Base-by-base conservation (phyloP, 441 rosid genomes). In the Erodium chrysanthum region DNA sequence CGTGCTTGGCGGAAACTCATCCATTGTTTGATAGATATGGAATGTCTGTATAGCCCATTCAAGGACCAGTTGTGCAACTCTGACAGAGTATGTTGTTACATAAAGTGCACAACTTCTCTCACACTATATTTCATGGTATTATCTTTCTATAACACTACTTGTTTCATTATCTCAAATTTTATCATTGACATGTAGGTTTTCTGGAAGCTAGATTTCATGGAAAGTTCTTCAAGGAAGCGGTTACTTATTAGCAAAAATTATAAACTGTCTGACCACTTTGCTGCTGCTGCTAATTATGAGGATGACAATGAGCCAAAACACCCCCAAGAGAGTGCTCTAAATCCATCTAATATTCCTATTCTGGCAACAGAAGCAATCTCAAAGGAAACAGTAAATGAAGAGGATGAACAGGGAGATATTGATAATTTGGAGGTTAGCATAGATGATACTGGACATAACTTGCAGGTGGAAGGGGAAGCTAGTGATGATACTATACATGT, bases 181-280 rank as follows among this genome's bases (percentile, higher is more conserved):
- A 96, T 40, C 14, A 11, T 40, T 9, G 48, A 40, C 14, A 4
- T 40, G 14, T 12, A 40, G 99, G 73, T 92, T 74, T 96, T 89
- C 80, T 96, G 98, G 97, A 90, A 96, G 91, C 87, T 90, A 69
- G 99, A 96, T 80, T 84, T 87, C 68, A 85, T 86, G 92, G 99
- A 96, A 83, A 92, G 83, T 82, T 90, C 96, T 74, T 89, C 96
- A 33, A 86, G 99, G 85, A 96, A 92, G 99, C 88, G 99, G 76
- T 82, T 70, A 71, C 88, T 86, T 75, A 78, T 96, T 83, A 88
- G 91, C 81, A 88, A 92, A 83, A 81, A 88, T 67, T 92, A 96
- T 77, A 67, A 68, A 59, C 96, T 97, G 71, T 84, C 86, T 68
- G 86, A 92, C 84, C 99, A 96, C 86, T 84, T 72, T 59, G 99